Conservation (phyloP, 768 basidiomycete genomes). For the Lactarius evosmus region DNA sequence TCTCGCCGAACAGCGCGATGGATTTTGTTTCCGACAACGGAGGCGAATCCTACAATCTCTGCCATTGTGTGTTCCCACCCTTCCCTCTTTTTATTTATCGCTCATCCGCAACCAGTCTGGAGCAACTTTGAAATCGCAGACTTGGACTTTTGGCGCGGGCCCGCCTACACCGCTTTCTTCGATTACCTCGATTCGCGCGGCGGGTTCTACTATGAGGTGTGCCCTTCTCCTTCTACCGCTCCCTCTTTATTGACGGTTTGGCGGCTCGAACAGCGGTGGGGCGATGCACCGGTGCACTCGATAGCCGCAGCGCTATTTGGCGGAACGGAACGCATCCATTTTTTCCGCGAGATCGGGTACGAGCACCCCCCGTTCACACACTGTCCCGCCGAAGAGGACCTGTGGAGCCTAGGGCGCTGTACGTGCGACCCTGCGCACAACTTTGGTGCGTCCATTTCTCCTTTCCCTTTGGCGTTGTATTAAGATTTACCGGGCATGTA, state of each 20-base stretch:
- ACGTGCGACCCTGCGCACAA: slow-evolving; percentile 49
- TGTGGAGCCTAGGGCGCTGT: slow-evolving; percentile 45
- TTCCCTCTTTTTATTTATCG: neutral
- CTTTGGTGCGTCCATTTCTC: slow-evolving; percentile 49
- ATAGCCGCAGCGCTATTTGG: slow-evolving; percentile 79
- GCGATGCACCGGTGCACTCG: slow-evolving; percentile 84
- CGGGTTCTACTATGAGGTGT: slow-evolving; percentile 85
- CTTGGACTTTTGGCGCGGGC: slow-evolving; percentile 79
- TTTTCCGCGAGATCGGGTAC: slow-evolving; percentile 85
- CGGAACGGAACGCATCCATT: slow-evolving; percentile 71
- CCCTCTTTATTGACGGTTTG: slow-evolving; percentile 25
- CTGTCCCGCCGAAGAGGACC: slow-evolving; percentile 39
- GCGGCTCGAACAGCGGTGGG: slow-evolving; percentile 54
- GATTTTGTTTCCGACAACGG: slow-evolving; percentile 69
- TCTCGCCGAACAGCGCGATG: slow-evolving; percentile 66
- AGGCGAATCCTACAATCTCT: slow-evolving; percentile 70
- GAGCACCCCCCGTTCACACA: slow-evolving; percentile 71
- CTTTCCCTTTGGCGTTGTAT: neutral
- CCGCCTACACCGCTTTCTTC: slow-evolving; percentile 81
- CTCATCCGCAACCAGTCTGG: slow-evolving; percentile 64
- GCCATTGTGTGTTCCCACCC: slow-evolving; percentile 53
- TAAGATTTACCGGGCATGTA: no score
- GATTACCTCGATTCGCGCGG: slow-evolving; percentile 75
- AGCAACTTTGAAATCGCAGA: slow-evolving; percentile 91
- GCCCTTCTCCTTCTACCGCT: slow-evolving; percentile 31